Percentiles rank a stretch among this genome's conserved stretches.
phyloP scores from a whole-genome alignment of 805 yeast genomes.

The Cyberlindnera bimundalis region DNA sequence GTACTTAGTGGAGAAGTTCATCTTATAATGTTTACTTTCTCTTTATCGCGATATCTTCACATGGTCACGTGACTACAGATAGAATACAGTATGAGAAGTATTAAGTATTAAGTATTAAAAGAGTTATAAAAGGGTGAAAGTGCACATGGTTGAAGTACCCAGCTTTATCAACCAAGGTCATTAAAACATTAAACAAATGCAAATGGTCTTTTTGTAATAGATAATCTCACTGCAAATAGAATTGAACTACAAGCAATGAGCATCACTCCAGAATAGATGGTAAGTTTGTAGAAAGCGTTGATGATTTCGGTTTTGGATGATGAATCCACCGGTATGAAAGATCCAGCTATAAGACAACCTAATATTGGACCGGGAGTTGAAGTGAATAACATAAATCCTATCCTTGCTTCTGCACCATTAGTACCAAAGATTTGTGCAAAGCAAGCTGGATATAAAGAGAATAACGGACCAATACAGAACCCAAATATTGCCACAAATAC shows the following conservation, averaged over 20 bases:
- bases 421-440: conserved; percentile 24
- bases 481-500: conserved; percentile 22
- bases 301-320: conserved; percentile 8
- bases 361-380: conserved; percentile 24
- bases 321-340: conserved; percentile 20
- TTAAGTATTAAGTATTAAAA: too few species aligned
- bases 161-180: too few species aligned
- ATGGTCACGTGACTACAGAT: too few species aligned
- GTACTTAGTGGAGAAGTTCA: too few species aligned
- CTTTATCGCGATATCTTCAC: too few species aligned
- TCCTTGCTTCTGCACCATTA: conserved; percentile 18
- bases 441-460: conserved; percentile 24
- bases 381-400: conserved; percentile 18
- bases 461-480: conserved; percentile 21
- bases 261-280: conserved; percentile 21
- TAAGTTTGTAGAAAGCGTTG: conserved; percentile 16
- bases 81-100: too few species aligned
- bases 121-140: too few species aligned
- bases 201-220: conserved; percentile 12
- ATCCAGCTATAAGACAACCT: conserved; percentile 25
- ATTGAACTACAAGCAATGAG: conserved; percentile 10
- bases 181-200: conserved; percentile 15
- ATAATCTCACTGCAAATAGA: conserved; percentile 15
- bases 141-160: too few species aligned
- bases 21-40: too few species aligned